Conservation (phyloP, 345 rosid species). For the Acer saccharum region DNA sequence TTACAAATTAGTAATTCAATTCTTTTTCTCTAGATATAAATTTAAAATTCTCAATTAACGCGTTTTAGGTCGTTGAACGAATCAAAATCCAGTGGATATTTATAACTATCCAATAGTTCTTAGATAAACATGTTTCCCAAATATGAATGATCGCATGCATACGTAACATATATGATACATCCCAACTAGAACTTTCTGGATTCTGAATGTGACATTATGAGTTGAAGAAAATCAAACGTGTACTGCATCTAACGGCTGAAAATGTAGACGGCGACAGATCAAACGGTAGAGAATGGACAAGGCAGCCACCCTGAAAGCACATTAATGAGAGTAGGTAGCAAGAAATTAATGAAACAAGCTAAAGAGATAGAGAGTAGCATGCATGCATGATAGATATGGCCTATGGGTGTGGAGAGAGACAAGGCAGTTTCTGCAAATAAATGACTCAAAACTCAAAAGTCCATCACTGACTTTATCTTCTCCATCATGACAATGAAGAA, state of each 20-base stretch:
- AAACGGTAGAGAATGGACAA: neutral
- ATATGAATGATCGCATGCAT: no score
- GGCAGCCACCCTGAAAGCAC: neutral
- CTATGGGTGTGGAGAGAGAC: neutral
- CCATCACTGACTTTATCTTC: neutral
- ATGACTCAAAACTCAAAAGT: neutral
- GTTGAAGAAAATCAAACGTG: neutral
- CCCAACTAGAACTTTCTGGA: neutral
- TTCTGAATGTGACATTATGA: neutral
- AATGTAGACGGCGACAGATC: neutral
- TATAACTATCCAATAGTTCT: no score
- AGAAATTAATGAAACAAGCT: slow-evolving; percentile 8
- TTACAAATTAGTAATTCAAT: no score
- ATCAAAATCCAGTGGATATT: no score
- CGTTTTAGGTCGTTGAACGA: no score
- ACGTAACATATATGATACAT: no score
- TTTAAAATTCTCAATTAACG: no score
- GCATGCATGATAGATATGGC: neutral
- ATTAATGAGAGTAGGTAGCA: slow-evolving; percentile 14
- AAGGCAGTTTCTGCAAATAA: neutral
- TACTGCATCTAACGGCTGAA: neutral
- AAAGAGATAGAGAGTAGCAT: slow-evolving; percentile 7
- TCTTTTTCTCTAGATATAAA: no score
- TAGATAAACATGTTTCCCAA: no score
- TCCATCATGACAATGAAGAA: neutral